These are phyloP conservation scores for Sclerotinia subarctica DNA, from an alignment of 2,329 filamentous ascomycete species.

Conservation along the genomic window DNA sequence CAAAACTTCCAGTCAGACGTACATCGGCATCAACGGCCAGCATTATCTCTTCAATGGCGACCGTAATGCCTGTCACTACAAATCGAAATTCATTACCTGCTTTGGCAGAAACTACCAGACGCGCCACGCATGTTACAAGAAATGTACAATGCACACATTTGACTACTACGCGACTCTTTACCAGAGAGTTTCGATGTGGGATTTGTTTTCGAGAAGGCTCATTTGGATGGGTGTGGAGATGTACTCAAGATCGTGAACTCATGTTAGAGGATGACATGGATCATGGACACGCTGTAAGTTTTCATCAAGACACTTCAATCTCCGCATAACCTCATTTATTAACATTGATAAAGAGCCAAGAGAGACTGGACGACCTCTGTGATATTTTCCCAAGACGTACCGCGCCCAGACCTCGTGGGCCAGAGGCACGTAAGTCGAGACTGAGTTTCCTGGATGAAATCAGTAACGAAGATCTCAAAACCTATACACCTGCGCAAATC, in stretches of 20 bases:
- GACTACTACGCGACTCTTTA: slow-evolving; percentile 64
- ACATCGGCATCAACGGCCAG: slow-evolving; percentile 15
- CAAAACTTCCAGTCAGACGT: background rate
- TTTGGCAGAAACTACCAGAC: slow-evolving; percentile 4
- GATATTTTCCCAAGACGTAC: slow-evolving; percentile 28
- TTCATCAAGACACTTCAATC: background rate
- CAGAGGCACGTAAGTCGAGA: slow-evolving; percentile 28
- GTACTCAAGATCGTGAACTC: slow-evolving; percentile 59
- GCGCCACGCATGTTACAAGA: slow-evolving; percentile 13
- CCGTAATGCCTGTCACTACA: background rate
- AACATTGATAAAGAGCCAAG: slow-evolving; percentile 24
- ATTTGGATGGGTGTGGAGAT: slow-evolving; percentile 72
- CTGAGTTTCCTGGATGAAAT: slow-evolving; percentile 41
- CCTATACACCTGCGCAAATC: slow-evolving; percentile 50
- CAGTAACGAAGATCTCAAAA: slow-evolving; percentile 43
- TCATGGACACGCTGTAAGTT: slow-evolving; percentile 35
- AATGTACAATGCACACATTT: slow-evolving; percentile 59
- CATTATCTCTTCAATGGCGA: slow-evolving; percentile 11
- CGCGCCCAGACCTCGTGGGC: slow-evolving; percentile 28
- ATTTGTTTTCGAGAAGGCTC: slow-evolving; percentile 54
- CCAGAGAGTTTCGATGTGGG: slow-evolving; percentile 51
- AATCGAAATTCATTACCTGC: slow-evolving; percentile 12
- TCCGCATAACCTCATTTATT: slow-evolving; percentile 28
- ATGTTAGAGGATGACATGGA: slow-evolving; percentile 42
- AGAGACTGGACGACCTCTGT: slow-evolving; percentile 31